Conservation (phyloP, 306 rosid genomes). For the Vigna trinervia region DNA sequence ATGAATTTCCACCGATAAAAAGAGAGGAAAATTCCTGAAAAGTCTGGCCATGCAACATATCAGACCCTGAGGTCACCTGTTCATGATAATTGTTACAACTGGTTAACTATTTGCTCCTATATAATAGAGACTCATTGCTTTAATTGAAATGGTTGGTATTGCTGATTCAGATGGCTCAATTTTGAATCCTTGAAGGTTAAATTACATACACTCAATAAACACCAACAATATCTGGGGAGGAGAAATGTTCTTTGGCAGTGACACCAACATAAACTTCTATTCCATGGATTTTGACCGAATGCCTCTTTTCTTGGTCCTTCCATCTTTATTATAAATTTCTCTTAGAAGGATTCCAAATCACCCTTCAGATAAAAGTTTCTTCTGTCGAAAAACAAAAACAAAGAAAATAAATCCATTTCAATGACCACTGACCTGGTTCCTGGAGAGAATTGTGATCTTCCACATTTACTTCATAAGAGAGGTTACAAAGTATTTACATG, state of each 20-base stretch:
- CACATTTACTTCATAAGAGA: not conserved
- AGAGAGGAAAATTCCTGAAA: not conserved
- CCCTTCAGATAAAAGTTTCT: not conserved
- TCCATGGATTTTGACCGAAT: not conserved
- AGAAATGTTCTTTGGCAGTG: not conserved
- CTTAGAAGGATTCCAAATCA: not conserved
- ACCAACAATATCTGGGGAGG: not conserved
- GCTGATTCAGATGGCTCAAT: conserved; percentile 4
- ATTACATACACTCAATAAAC: not conserved
- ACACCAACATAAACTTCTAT: not conserved
- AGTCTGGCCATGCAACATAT: not conserved
- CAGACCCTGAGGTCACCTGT: not conserved
- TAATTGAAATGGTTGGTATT: not conserved
- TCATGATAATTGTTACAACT: not conserved
- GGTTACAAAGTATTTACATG: conserved; percentile 7
- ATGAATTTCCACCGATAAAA: not conserved
- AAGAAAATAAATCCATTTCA: not conserved
- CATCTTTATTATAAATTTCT: conserved; percentile 1
- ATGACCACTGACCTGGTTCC: not conserved
- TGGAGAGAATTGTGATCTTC: conserved; percentile 18
- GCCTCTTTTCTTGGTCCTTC: not conserved
- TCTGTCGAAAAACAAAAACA: not conserved
- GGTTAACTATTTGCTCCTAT: not conserved
- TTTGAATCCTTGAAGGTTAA: not conserved
- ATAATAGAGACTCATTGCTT: not conserved